phyloP scores from a whole-genome alignment of 148 eudicot genomes.

The Arctostaphylos glauca region DNA sequence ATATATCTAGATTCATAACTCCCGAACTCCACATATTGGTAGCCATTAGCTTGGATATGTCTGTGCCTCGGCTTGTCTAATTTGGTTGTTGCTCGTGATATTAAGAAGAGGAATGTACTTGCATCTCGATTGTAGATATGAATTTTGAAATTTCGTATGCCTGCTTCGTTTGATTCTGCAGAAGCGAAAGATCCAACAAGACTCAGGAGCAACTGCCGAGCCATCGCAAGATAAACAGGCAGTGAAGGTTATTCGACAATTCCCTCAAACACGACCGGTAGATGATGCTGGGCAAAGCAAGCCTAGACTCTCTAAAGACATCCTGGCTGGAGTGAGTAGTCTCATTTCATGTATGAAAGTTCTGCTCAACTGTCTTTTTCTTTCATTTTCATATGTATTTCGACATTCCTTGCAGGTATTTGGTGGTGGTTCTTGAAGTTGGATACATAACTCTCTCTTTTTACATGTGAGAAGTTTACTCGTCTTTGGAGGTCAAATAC shows the following conservation, averaged over 20 bases:
- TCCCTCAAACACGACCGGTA: slow-evolving; percentile 59
- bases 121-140: background rate
- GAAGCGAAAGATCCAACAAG: slow-evolving; percentile 62
- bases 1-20: background rate
- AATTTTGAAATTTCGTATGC: background rate
- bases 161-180: slow-evolving; percentile 22
- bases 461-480: background rate
- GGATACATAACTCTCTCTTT: no score
- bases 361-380: background rate
- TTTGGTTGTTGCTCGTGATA: background rate
- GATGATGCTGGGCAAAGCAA: slow-evolving; percentile 40
- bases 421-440: slow-evolving; percentile 25
- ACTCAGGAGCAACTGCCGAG: slow-evolving; percentile 30
- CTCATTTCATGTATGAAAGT: background rate
- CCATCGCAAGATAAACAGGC: slow-evolving; percentile 26
- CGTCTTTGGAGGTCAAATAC: background rate
- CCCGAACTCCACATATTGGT: background rate
- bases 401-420: slow-evolving; percentile 24
- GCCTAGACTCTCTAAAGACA: slow-evolving; percentile 49
- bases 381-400: background rate
- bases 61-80: background rate
- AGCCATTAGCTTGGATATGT: background rate
- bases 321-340: slow-evolving; percentile 45
- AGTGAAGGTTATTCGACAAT: slow-evolving; percentile 46
- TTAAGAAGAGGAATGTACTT: background rate